Evolutionary conservation across 176 grass and related monocot genomes (phyloP).

Genomic region (Phyllostachys edulis): DNA sequence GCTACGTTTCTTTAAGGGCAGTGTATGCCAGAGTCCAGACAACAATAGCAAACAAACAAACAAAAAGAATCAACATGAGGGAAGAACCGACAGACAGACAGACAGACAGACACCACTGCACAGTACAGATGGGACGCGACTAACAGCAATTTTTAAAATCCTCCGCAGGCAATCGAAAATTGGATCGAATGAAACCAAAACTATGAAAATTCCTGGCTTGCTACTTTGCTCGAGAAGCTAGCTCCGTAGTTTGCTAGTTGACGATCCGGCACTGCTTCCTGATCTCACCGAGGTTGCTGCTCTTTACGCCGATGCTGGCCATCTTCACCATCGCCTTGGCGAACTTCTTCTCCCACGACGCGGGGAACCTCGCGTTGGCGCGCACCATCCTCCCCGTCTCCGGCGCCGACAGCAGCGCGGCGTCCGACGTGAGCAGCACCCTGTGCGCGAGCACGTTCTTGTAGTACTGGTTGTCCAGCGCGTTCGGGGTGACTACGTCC

Average conservation of each 20-base stretch:
- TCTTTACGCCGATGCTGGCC: constrained; percentile 25
- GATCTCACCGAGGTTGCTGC: constrained; percentile 18
- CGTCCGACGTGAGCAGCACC: constrained; percentile 45
- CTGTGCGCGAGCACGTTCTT: constrained; percentile 17
- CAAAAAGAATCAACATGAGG: not conserved
- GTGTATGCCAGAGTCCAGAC: not conserved
- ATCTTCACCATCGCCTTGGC: constrained; percentile 45
- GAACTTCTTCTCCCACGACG: constrained; percentile 39
- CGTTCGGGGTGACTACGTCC: constrained; percentile 23
- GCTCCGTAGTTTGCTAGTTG: constrained; percentile 1
- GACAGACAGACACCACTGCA: no score
- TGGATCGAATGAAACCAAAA: not conserved
- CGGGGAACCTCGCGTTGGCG: not conserved
- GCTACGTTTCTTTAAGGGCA: not conserved
- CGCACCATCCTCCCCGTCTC: not conserved
- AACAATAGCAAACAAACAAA: not conserved
- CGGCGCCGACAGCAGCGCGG: not conserved
- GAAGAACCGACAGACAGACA: not conserved
- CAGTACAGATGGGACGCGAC: not conserved
- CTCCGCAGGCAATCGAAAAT: not conserved
- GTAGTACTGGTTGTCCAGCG: constrained; percentile 46
- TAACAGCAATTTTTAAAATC: not conserved
- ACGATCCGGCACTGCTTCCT: constrained; percentile 42
- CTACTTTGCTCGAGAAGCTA: no score
- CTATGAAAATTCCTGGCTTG: no score